Conservation (phyloP, 352 stramenopile genomes). For the Phytopythium vexans region DNA sequence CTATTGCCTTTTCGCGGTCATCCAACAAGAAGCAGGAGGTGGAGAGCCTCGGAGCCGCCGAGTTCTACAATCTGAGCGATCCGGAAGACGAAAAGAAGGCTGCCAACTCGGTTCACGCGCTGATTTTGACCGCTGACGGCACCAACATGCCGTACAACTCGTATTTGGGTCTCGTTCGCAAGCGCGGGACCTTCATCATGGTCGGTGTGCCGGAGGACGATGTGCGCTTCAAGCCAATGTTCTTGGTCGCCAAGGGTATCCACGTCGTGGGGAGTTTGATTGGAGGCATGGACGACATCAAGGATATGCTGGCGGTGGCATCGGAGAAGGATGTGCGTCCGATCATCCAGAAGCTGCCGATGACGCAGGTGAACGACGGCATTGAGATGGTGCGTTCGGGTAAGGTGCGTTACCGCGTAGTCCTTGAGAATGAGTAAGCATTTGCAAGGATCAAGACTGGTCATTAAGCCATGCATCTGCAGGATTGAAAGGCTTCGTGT, state of each 20-base stretch:
- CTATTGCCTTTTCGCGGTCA: conserved; percentile 57
- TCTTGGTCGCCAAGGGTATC: conserved; percentile 40
- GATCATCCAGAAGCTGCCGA: conserved; percentile 43
- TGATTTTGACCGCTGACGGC: conserved; percentile 67
- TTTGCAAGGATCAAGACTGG: too few relatives aligned
- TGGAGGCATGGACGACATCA: conserved; percentile 73
- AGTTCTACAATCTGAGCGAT: conserved; percentile 56
- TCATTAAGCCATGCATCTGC: too few relatives aligned
- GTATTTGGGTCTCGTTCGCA: conserved; percentile 19
- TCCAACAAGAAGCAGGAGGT: conserved; percentile 45
- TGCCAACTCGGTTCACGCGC: conserved; percentile 37
- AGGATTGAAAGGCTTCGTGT: too few relatives aligned
- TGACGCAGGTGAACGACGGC: not conserved
- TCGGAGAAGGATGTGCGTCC: conserved; percentile 53
- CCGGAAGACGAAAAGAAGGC: conserved; percentile 31
- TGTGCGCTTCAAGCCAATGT: conserved; percentile 50
- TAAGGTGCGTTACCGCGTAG: too few relatives aligned
- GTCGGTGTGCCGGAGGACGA: conserved; percentile 62
- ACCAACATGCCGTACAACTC: conserved; percentile 32
- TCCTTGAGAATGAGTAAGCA: too few relatives aligned
- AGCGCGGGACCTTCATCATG: conserved; percentile 60
- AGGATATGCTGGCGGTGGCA: conserved; percentile 87
- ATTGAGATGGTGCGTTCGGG: too few relatives aligned
- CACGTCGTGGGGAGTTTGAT: conserved; percentile 74
- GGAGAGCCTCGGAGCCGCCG: conserved; percentile 34